Evolutionary conservation across 768 basidiomycete genomes (phyloP).

Genomic region (Xerocomellus amylosporus): DNA sequence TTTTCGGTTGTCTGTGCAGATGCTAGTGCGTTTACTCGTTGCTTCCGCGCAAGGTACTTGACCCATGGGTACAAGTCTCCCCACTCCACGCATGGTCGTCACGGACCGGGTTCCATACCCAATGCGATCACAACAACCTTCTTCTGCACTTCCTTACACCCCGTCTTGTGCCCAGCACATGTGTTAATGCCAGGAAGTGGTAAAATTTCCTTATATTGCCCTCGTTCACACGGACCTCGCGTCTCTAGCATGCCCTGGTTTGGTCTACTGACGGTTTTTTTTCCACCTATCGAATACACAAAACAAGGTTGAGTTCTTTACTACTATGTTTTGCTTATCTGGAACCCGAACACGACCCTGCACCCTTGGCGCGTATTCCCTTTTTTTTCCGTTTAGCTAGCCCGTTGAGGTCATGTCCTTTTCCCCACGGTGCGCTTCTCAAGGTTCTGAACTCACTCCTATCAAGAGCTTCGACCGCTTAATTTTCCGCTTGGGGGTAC

Average conservation of each 20-base stretch:
- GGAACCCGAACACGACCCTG: not conserved
- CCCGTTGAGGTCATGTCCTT: not conserved
- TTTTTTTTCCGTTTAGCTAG: not conserved
- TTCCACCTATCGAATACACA: not conserved
- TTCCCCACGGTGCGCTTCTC: slow-evolving; percentile 20
- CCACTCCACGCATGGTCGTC: not conserved
- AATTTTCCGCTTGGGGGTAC: slow-evolving; percentile 5
- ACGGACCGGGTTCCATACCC: not conserved
- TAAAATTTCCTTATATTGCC: not conserved
- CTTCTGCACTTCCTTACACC: not conserved
- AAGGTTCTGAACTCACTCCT: slow-evolving; percentile 2
- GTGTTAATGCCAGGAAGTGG: not conserved
- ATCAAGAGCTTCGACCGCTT: slow-evolving; percentile 13
- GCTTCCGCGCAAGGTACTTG: not conserved
- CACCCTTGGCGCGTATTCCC: not conserved
- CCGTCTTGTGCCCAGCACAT: not conserved
- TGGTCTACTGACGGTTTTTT: not conserved
- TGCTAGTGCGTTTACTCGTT: not conserved
- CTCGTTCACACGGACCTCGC: slow-evolving; percentile 1
- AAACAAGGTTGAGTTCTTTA: slow-evolving; percentile 17
- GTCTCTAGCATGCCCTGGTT: not conserved
- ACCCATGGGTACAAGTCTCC: not conserved
- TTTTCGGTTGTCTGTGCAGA: too few relatives aligned
- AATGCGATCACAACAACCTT: not conserved
- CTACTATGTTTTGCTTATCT: not conserved